These are phyloP conservation scores for Coniochaeta sp. DNA, from an alignment of 2,329 filamentous ascomycete species.

Conservation along the genomic window DNA sequence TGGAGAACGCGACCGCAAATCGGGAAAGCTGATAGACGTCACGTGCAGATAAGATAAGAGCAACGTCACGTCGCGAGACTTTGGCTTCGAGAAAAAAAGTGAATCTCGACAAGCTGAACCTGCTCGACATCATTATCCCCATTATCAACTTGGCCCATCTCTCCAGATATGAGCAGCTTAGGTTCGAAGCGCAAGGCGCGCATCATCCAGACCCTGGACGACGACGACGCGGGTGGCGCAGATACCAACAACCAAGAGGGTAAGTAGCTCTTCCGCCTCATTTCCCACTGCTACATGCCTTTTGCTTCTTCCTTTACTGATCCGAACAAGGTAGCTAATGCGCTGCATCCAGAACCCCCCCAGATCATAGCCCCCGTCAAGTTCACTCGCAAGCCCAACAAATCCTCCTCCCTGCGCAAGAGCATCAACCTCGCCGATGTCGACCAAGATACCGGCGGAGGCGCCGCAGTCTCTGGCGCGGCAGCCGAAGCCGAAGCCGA, in stretches of 20 bases:
- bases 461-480: constrained; percentile 7
- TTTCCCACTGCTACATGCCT: constrained; percentile 1
- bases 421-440: constrained; percentile 41
- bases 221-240: constrained; percentile 47
- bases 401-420: constrained; percentile 52
- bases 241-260: constrained; percentile 25
- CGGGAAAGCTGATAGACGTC: constrained; percentile 23
- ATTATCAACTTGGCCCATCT: not conserved
- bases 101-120: not conserved
- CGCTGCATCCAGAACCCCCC: constrained; percentile 15
- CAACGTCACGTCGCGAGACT: not conserved
- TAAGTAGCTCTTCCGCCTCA: constrained; percentile 20
- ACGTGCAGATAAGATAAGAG: constrained; percentile 44
- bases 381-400: constrained; percentile 42
- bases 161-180: constrained; percentile 42
- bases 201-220: constrained; percentile 65
- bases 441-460: constrained; percentile 16
- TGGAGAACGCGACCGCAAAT: constrained; percentile 3
- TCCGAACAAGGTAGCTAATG: constrained; percentile 23
- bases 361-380: constrained; percentile 35
- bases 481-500: constrained; percentile 19
- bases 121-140: not conserved
- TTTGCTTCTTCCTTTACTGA: constrained; percentile 19
- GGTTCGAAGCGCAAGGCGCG: constrained; percentile 61
- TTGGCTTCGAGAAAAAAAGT: not conserved